These are phyloP conservation scores for Corymbia citriodora DNA, from an alignment of 441 rosid genomes.

Conservation along the genomic window DNA sequence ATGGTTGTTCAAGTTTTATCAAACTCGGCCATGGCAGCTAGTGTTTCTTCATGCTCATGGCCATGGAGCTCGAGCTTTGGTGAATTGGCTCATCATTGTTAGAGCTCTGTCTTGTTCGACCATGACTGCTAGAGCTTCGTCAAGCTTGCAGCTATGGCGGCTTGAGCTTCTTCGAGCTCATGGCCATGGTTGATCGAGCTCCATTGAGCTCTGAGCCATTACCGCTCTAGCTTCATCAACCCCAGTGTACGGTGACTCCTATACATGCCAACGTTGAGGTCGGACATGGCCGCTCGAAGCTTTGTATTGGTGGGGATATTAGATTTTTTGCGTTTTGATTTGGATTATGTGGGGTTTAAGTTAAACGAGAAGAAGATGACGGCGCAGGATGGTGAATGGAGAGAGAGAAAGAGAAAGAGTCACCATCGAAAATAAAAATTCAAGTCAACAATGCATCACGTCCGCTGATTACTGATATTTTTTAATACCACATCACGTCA, in stretches of 20 bases:
- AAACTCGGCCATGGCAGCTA: background rate
- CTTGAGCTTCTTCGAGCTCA: background rate
- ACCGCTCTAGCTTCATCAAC: background rate
- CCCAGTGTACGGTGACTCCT: background rate
- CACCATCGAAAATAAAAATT: too few relatives aligned
- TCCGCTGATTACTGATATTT: background rate
- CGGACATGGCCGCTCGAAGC: background rate
- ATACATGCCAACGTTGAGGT: background rate
- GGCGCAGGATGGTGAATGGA: background rate
- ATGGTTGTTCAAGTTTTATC: background rate
- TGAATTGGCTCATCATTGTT: background rate
- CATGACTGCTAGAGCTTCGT: background rate
- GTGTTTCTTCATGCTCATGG: background rate
- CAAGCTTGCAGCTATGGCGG: rapidly evolving
- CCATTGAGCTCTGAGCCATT: background rate
- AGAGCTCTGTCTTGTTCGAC: background rate
- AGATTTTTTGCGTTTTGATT: background rate
- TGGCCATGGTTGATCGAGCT: background rate
- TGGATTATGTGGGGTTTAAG: background rate
- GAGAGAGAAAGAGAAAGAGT: background rate
- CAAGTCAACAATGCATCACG: background rate
- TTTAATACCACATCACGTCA: background rate
- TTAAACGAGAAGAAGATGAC: background rate
- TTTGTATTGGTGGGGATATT: background rate
- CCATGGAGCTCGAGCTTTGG: background rate